A percentile compares a stretch with the other conserved stretches of the same genome.
Conservation (phyloP, 768 basidiomycete species). For the Termitomyces eurrhizus region DNA sequence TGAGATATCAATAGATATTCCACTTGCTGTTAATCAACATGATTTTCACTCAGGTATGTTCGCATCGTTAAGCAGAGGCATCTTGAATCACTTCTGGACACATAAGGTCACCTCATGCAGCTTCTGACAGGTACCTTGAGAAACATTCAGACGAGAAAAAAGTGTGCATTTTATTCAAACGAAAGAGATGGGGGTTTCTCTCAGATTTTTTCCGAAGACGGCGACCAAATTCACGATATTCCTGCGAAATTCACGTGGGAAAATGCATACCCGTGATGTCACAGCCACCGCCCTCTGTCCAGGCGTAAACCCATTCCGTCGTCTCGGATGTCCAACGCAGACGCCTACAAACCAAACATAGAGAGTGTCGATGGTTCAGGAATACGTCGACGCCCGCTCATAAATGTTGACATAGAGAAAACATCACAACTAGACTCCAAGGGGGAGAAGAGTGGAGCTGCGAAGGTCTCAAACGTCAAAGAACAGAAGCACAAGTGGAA, state of each 20-base stretch:
- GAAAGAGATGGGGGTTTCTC: no score
- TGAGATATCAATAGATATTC: no score
- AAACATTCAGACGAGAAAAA: background rate
- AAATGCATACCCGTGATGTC: background rate
- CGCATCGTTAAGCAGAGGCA: background rate
- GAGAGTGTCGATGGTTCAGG: background rate
- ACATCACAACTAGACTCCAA: background rate
- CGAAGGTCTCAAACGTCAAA: background rate
- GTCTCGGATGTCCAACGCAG: background rate
- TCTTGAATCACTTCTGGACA: background rate
- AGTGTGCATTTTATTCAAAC: background rate
- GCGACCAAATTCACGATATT: no score
- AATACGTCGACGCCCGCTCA: background rate
- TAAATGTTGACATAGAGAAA: background rate
- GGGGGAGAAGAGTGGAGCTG: background rate
- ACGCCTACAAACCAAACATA: background rate
- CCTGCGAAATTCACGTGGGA: background rate
- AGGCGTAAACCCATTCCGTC: background rate
- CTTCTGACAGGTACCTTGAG: background rate
- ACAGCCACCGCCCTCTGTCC: background rate
- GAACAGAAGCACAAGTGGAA: conserved; percentile 5
- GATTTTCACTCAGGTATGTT: no score
- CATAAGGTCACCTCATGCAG: background rate
- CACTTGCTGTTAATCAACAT: no score
- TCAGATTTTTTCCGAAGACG: background rate